Evolutionary conservation across 2,329 filamentous ascomycete species (phyloP), one percentile per base, ranked within the genome.

Genomic region (Biscogniauxia mediterranea): DNA sequence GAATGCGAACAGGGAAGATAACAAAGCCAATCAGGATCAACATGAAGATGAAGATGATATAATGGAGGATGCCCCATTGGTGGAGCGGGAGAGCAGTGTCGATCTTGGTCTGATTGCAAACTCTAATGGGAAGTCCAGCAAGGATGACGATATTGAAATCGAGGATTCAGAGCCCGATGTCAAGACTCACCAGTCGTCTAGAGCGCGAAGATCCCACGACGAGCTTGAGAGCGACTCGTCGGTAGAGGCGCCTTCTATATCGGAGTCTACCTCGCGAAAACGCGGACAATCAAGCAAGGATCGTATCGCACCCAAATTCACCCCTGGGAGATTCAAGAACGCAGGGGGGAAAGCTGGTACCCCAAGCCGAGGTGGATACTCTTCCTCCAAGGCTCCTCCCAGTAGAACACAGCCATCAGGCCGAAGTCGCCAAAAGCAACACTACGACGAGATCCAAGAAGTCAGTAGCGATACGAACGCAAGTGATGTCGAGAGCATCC

Each of bases 401-500:
- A 23, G 55, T 13, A 53, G 46, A 28, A 32, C 9, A 26, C 59
- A 26, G n/a, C 17, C 26, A 9, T 25, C 42, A 13, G 19, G 13
- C 32, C 19, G 28, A 2, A 58, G 55, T 46, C 28, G 6, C 5
- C 19, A 50, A 5, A 51, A 66, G 26, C n/a, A 53, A 25, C n/a
- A 26, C 25, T 13, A 54, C 15, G 60, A 57, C 17, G 63, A 59
- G 5, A 56, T 50, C 6, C 63, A 66, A 3, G 62, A 67, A 7
- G 46, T 64, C 21, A 73, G 71, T 62, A 73, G 71, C 19, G 68
- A 74, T 54, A 74, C 72, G 7, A 72, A 73, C 60, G 72, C 72
- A 9, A 73, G 72, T 20, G 64, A 70, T 8, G 71, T 67, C 5
- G 65, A 68, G 38, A 73, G 71, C 56, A 74, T 74, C 13, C 72